A percentile compares a stretch with the other conserved stretches of the same genome.
phyloP scores from a whole-genome alignment of 2,329 filamentous ascomycete species.

The Bretziella fagacearum region DNA sequence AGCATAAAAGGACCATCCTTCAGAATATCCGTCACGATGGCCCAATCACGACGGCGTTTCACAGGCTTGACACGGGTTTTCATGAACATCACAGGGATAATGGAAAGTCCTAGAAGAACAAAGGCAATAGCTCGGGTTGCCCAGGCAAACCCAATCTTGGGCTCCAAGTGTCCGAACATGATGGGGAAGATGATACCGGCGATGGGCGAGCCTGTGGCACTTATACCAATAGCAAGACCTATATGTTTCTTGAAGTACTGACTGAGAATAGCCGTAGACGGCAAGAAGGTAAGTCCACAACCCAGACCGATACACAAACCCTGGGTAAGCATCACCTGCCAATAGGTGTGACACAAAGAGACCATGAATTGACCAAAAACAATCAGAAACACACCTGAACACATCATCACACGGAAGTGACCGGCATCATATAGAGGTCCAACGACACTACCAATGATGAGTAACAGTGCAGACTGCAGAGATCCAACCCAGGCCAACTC shows the following conservation, averaged over 20 bases:
- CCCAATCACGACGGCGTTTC: conserved; percentile 11
- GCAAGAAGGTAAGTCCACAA: conserved; percentile 23
- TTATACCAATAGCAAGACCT: conserved; percentile 22
- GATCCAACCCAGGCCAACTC: conserved; percentile 31
- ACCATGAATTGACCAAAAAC: conserved; percentile 29
- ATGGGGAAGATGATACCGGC: conserved; percentile 25
- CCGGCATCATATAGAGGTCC: conserved; percentile 29
- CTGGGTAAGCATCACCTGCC: conserved; percentile 26
- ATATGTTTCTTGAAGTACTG: conserved; percentile 25
- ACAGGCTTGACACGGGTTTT: conserved; percentile 21
- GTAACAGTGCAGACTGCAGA: conserved; percentile 26
- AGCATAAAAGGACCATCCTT: conserved; percentile 25
- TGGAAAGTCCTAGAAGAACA: conserved; percentile 25
- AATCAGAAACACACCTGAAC: conserved; percentile 22
- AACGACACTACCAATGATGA: conserved; percentile 25
- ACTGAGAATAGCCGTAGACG: conserved; percentile 23
- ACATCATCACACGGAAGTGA: conserved; percentile 24
- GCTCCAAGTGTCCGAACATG: conserved; percentile 27
- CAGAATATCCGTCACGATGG: conserved; percentile 16
- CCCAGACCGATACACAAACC: conserved; percentile 25
- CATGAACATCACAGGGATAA: conserved; percentile 26
- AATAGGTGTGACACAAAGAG: conserved; percentile 28
- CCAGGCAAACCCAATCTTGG: conserved; percentile 39
- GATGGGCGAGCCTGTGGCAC: conserved; percentile 23
- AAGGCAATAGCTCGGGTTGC: conserved; percentile 29